Evolutionary conservation across 371 early-diverging fungal genomes (phyloP), one percentile per base, ranked within the genome.

Genomic region (Syncephalis plumigaleata): DNA sequence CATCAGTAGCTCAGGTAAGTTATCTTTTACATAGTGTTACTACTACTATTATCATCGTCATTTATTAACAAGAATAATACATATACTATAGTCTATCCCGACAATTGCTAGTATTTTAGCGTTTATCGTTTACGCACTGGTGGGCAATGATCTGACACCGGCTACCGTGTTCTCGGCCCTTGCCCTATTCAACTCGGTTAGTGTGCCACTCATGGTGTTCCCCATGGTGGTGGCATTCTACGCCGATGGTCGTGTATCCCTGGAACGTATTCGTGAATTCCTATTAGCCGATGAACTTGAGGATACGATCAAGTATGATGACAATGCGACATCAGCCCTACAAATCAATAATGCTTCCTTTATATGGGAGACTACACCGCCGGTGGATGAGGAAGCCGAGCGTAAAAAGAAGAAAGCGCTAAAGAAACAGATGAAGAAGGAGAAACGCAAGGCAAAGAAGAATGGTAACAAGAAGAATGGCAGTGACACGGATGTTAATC

Each of bases 121-220:
- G 2, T 55, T 70, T 22, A 48, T 60, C 9, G 50, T 58, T 0
- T 67, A 64, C 22, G 49, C 43, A 17, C 51, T 53, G 18, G 45
- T 58, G 20, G 64, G 65, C n/a, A 51, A 57, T 2, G 23, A 42
- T 18, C 58, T 67, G 7, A 26, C 42, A 9, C 16, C 67, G 0
- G 46, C 48, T 0, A 50, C 59, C 22, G 51, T 68, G 17, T 71
- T 68, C 50, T 53, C 65, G 3, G 54, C 68, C 2, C 50, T 71
- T 1, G 58, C 71, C 13, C 52, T 59, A 36, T 69, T 69, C 42
- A 66, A 64, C 39, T 36, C 58, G n/a, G 50, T 64, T 3, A 59
- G 73, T 2, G 64, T 74, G n/a, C 84, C 84, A 4, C 59, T 86
- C 47, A 77, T 78, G 67, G 68, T 82, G 50, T 51, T 84, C 5